A percentile compares a stretch with the other conserved stretches of the same genome.
phyloP scores from a whole-genome alignment of 257 asterid species.

The Jaltomata sinuosa region DNA sequence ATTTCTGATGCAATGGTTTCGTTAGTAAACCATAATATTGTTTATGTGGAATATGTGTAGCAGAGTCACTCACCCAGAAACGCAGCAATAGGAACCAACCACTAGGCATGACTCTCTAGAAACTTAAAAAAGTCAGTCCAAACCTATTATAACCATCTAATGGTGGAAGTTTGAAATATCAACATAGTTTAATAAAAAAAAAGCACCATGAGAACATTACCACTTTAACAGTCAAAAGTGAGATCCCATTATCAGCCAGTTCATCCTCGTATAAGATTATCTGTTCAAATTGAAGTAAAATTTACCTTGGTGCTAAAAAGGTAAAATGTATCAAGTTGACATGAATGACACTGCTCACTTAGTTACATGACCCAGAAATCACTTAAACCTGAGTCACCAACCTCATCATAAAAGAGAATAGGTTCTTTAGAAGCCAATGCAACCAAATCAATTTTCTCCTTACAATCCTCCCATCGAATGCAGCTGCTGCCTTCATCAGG shows the following conservation, averaged over 20 bases:
- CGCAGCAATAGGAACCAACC: slow-evolving; percentile 97
- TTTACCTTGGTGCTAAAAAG: neutral
- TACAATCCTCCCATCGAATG: slow-evolving; percentile 71
- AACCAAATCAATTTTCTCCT: slow-evolving; percentile 74
- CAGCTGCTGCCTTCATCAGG: slow-evolving; percentile 27
- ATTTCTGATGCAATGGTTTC: neutral
- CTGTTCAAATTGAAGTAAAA: slow-evolving; percentile 27
- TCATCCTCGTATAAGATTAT: slow-evolving; percentile 91
- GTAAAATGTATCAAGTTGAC: neutral
- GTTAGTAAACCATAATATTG: neutral
- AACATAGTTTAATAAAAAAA: neutral
- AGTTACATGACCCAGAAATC: slow-evolving; percentile 8
- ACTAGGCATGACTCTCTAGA: slow-evolving; percentile 98
- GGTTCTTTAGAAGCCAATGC: slow-evolving; percentile 81
- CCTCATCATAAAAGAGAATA: slow-evolving; percentile 96
- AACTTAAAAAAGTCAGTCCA: slow-evolving; percentile 16
- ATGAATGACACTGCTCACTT: neutral
- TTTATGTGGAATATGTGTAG: neutral
- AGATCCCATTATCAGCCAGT: slow-evolving; percentile 90
- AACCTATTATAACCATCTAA: neutral
- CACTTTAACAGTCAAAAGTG: slow-evolving; percentile 95
- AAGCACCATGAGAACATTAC: slow-evolving; percentile 25
- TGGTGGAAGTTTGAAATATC: neutral
- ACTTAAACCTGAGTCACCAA: slow-evolving; percentile 19
- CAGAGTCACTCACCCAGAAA: slow-evolving; percentile 72